Evolutionary conservation across 2,329 filamentous ascomycete species (phyloP), one percentile per base, ranked within the genome.

Genomic region (Colletotrichum paranaense): DNA sequence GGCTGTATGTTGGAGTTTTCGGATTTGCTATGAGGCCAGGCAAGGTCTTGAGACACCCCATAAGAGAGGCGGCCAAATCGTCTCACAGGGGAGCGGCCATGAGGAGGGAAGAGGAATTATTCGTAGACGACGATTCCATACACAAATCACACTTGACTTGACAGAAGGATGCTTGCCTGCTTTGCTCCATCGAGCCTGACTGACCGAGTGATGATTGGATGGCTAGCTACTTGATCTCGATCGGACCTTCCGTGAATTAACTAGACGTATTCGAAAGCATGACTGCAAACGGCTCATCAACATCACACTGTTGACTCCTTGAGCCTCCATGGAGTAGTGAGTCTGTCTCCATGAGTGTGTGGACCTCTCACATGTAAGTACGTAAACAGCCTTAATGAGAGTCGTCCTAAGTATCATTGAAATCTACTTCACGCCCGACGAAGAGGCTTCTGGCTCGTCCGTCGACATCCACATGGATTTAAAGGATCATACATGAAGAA

Each of bases 151-250:
- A 32, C 16, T 46, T 57, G 16, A 58, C 67, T 49, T 49, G 42
- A 49, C 26, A 24, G 30, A n/a, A 57, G 8, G 16, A 24, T 28
- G 5, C 11, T 9, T 42, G 19, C 8, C 49, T 64, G 38, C 38
- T 28, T 6, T 28, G 22, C 14, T 56, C 16, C 4, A 26, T 28
- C 22, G 12, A 35, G 8, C 19, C 0, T 16, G 5, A 30, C 42
- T 62, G 52, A 64, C 16, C 5, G 22, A 24, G 30, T 49, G 46
- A 57, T 56, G 11, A 14, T 62, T 24, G 71, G 3, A 32, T 78
- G 14, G 76, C 78, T 19, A 85, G 82, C 70, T 85, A 80, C 67
- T 83, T 85, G 74, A 85, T 84, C 75, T 84, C 84, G 85, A 85
- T 76, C 85, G 83, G 24, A 86, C 83, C 32, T 55, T 78, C 72